A percentile compares a stretch with the other conserved stretches of the same genome.
Evolutionary conservation across 345 rosid species (phyloP).

Genomic region (Bruguiera sexangula): DNA sequence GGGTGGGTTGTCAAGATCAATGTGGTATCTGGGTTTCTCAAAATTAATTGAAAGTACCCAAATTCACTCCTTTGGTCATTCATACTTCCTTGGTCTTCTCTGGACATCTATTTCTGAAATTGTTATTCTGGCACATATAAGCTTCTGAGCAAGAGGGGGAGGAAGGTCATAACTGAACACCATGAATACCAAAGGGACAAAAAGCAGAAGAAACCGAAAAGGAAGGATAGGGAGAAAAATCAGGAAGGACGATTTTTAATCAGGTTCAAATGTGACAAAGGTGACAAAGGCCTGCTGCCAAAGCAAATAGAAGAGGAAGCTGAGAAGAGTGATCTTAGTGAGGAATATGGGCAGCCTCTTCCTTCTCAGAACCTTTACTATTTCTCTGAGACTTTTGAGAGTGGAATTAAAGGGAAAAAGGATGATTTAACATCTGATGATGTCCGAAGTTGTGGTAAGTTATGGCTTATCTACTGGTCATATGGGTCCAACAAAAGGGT

Average conservation of each 20-base stretch:
- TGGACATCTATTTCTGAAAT: constrained; percentile 33
- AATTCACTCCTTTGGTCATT: constrained; percentile 14
- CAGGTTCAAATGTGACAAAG: background rate
- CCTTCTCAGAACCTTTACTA: constrained; percentile 23
- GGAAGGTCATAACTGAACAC: constrained; percentile 36
- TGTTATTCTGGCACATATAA: constrained; percentile 46
- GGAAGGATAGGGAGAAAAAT: constrained; percentile 18
- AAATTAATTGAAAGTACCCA: background rate
- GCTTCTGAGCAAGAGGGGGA: constrained; percentile 36
- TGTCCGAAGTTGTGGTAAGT: constrained; percentile 34
- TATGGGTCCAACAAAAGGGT: background rate
- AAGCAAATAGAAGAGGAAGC: constrained; percentile 28
- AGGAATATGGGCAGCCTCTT: constrained; percentile 55
- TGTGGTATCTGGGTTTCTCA: too few relatives aligned
- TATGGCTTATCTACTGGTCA: background rate
- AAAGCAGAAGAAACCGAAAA: constrained; percentile 30
- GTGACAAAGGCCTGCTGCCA: background rate
- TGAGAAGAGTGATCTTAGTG: constrained; percentile 60
- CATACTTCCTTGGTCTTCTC: constrained; percentile 7
- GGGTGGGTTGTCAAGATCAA: too few relatives aligned
- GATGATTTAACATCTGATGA: constrained; percentile 18
- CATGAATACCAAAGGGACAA: constrained; percentile 22
- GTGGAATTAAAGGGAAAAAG: constrained; percentile 40
- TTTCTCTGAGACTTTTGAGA: constrained; percentile 43
- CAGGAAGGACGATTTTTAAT: background rate